These are phyloP conservation scores for Acer campestre DNA, from an alignment of 345 rosid genomes.

Conservation along the genomic window DNA sequence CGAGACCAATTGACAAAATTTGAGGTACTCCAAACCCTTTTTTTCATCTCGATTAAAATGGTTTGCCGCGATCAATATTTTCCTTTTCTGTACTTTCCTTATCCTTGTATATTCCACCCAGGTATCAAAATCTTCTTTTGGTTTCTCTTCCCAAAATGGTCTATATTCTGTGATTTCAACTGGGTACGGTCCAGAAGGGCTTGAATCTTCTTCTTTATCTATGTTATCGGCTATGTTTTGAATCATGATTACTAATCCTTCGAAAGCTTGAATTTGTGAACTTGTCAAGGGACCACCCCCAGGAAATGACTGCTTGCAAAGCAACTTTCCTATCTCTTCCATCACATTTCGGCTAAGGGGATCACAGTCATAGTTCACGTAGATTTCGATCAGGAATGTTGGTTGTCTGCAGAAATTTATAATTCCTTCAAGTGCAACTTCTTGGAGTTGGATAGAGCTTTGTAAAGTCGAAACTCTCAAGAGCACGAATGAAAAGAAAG, in stretches of 20 bases:
- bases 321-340: constrained; percentile 79
- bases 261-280: constrained; percentile 87
- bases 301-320: constrained; percentile 85
- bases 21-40: constrained; percentile 85
- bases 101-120: constrained; percentile 71
- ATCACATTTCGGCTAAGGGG: constrained; percentile 61
- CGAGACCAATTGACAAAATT: constrained; percentile 54
- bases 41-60: constrained; percentile 82
- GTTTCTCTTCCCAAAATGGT: constrained; percentile 77
- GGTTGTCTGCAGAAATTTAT: constrained; percentile 90
- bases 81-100: constrained; percentile 76
- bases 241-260: constrained; percentile 75
- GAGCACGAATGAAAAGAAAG: constrained; percentile 75
- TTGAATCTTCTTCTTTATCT: constrained; percentile 54
- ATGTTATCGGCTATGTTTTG: constrained; percentile 80
- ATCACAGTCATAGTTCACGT: constrained; percentile 84
- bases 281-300: constrained; percentile 58
- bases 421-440: constrained; percentile 83
- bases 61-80: constrained; percentile 64
- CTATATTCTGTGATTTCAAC: constrained; percentile 60
- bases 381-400: constrained; percentile 68
- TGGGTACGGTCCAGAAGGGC: constrained; percentile 48
- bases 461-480: constrained; percentile 48
- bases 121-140: constrained; percentile 51
- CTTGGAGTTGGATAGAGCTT: constrained; percentile 63